A percentile compares a stretch with the other conserved stretches of the same genome.
Evolutionary conservation across 176 grass and related monocot genomes (phyloP).

Genomic region (Triticum dicoccoides): DNA sequence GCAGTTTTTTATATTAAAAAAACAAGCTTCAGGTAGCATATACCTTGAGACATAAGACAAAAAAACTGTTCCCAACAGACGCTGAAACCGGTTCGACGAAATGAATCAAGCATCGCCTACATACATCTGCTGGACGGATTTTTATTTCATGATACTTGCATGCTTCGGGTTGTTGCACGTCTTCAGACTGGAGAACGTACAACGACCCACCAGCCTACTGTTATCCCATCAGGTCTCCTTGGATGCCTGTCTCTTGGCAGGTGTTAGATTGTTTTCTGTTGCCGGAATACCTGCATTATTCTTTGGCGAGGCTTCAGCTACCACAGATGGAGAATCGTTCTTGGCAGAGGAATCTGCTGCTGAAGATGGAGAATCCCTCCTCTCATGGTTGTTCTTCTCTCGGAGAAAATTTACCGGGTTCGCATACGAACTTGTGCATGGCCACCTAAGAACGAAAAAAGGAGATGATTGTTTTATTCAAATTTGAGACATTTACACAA

Average conservation of each 20-base stretch:
- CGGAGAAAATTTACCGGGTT: constrained; percentile 33
- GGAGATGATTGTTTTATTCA: constrained; percentile 6
- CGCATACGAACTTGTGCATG: constrained; percentile 64
- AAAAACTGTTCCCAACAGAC: neutral
- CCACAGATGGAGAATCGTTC: constrained; percentile 41
- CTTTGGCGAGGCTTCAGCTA: constrained; percentile 41
- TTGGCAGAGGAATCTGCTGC: constrained; percentile 32
- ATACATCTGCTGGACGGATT: constrained; percentile 17
- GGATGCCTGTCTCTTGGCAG: constrained; percentile 50
- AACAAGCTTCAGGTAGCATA: too few species aligned
- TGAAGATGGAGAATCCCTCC: constrained; percentile 35
- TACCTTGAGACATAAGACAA: too few species aligned
- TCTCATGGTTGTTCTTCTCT: constrained; percentile 43
- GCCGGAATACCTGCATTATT: constrained; percentile 33
- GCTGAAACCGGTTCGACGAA: constrained; percentile 12
- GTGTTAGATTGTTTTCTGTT: constrained; percentile 50
- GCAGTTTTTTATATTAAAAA: too few species aligned
- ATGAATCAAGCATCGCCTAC: constrained; percentile 18
- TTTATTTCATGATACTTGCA: constrained; percentile 35
- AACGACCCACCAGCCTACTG: constrained; percentile 17
- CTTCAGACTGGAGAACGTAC: constrained; percentile 25
- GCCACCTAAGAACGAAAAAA: constrained; percentile 48
- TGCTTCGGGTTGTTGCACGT: constrained; percentile 22
- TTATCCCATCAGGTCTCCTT: constrained; percentile 58
- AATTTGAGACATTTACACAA: neutral